Conservation (phyloP, 495 filamentous ascomycete species). For the Cladorrhinum samala region DNA sequence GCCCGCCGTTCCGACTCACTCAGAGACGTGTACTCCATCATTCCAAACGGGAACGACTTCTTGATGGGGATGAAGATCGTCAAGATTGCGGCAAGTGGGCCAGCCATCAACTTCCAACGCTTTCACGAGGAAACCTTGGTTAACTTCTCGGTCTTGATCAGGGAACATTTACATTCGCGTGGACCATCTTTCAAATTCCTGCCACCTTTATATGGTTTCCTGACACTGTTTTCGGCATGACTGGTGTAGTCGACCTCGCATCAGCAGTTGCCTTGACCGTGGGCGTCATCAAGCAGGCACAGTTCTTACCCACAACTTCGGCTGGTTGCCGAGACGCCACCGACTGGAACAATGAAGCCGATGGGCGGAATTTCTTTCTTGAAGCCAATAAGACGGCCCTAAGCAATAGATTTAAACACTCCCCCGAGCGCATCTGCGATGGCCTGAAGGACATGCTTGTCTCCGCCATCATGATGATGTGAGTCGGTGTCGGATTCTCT, state of each 20-base stretch:
- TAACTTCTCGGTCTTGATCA: too few species aligned
- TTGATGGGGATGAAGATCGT: conserved; percentile 4
- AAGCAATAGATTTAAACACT: too few species aligned
- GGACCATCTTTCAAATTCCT: too few species aligned
- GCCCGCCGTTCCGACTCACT: too few species aligned
- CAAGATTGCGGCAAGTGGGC: background rate
- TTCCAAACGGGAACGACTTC: background rate
- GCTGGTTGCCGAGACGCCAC: background rate
- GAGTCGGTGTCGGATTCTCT: too few species aligned
- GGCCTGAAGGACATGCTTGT: background rate
- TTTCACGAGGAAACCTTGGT: too few species aligned
- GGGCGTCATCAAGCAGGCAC: background rate
- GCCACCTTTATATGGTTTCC: too few species aligned
- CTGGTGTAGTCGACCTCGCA: background rate
- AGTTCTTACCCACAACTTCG: conserved; percentile 1
- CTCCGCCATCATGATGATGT: background rate
- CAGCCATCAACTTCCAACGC: too few species aligned
- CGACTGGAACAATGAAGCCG: conserved; percentile 6
- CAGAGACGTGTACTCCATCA: background rate
- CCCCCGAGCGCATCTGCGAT: background rate
- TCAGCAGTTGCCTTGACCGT: background rate
- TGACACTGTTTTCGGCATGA: background rate
- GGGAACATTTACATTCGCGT: too few species aligned
- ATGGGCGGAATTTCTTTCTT: conserved; percentile 8
- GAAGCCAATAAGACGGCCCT: background rate